Percentiles rank a stretch among this genome's conserved stretches.
These are phyloP conservation scores for Pseudopithomyces chartarum DNA, from an alignment of 2,329 filamentous ascomycete genomes.

Conservation along the genomic window DNA sequence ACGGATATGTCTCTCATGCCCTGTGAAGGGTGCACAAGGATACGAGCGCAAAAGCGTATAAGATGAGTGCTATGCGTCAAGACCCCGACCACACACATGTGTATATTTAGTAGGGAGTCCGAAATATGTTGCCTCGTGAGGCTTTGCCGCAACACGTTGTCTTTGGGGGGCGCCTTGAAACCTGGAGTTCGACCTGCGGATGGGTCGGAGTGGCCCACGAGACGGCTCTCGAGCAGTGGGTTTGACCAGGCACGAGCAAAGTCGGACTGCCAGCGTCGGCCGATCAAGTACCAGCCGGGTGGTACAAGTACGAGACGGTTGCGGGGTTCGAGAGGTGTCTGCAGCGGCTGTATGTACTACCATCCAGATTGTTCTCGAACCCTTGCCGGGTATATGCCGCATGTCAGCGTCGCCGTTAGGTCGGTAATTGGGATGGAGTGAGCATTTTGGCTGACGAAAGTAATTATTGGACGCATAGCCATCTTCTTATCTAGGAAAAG, in stretches of 20 bases:
- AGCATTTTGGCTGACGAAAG: neutral
- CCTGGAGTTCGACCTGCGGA: neutral
- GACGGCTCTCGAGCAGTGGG: neutral
- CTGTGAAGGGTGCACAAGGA: neutral
- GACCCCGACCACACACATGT: neutral
- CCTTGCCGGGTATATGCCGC: neutral
- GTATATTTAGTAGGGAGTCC: neutral
- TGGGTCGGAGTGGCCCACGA: neutral
- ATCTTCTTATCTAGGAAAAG: neutral
- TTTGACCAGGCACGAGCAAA: neutral
- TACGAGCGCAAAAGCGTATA: neutral
- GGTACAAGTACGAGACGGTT: neutral
- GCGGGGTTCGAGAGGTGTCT: neutral
- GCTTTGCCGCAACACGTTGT: neutral
- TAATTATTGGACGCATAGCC: neutral
- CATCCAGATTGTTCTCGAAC: constrained; percentile 8
- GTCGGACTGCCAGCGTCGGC: no score
- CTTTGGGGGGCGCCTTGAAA: neutral
- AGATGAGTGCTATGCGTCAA: neutral
- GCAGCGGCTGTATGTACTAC: neutral
- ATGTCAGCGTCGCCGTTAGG: neutral
- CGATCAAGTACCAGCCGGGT: neutral
- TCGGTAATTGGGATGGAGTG: neutral
- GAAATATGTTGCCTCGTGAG: neutral
- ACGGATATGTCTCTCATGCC: no score